Base-by-base conservation (phyloP, 805 yeast genomes). In the Metschnikowia similis region DNA sequence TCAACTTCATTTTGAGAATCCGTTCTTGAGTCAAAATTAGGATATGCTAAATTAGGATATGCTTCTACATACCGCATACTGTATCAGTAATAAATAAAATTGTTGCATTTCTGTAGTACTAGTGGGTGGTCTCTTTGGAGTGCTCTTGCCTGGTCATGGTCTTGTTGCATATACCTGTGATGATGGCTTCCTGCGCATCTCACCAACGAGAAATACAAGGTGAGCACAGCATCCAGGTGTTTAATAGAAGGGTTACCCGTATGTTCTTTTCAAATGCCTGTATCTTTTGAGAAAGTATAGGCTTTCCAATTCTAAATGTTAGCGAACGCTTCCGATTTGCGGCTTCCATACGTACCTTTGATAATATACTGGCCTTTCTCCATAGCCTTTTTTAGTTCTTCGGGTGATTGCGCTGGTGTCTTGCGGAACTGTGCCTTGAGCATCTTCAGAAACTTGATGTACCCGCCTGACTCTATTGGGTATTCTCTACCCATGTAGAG, bases 1-100 rank as follows among this genome's bases (percentile, higher is more conserved):
- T 94, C 57, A 94, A 94, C 76, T 94, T 94, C 65, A 75, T 90
- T 32, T 75, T 94, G 66, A 87, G 98, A 71, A 82, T 87, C 56
- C 76, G 81, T 55, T 81, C 83, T 29, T 81, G 57, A 41, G 16
- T 21, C 28, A 16, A 38, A 17, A 41, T 17, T 41, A 21, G 31
- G 11, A 31, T 17, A 13, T 30, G n/a, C 7, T 8, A n/a, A 27
- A 41, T 17, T 41, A 21, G 31, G 11, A 31, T 17, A 13, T 30
- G n/a, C 7, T 8, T 41, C 7, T 41, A 30, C 8, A 38, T 29
- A 27, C 41, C 27, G 8, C 4, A 4, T 17, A 13, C 16, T 30
- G 35, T 16, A 16, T 41, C 28, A 9, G 17, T 31, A 39, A 39
- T 39, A n/a, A 28, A 39, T 38, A 27, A 9, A 4, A 38, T 38